Conservation (phyloP, 345 rosid genomes). For the Populus tremula region DNA sequence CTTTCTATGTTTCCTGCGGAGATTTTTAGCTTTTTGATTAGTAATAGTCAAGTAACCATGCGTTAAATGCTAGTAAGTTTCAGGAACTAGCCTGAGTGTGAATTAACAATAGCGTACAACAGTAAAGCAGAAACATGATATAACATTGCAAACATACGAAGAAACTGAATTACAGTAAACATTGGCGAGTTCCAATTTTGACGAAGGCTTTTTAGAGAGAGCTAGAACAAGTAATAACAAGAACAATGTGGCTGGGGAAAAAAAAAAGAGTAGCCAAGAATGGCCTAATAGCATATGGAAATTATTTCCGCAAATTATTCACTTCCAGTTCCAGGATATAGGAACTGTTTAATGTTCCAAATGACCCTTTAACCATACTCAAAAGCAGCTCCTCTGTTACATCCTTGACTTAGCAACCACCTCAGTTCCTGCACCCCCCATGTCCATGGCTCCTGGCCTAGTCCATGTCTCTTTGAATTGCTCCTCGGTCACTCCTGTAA, state of each 20-base stretch:
- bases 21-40: too few species aligned
- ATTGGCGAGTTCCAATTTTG: background rate
- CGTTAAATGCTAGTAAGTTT: too few species aligned
- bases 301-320: slow-evolving; percentile 35
- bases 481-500: slow-evolving; percentile 88
- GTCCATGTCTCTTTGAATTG: slow-evolving; percentile 94
- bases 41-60: too few species aligned
- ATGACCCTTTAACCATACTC: background rate
- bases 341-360: slow-evolving; percentile 24
- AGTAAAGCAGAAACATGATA: background rate
- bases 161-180: background rate
- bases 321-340: slow-evolving; percentile 21
- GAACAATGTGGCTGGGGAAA: slow-evolving; percentile 3
- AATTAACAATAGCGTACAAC: background rate
- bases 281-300: slow-evolving; percentile 13
- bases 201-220: background rate
- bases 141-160: background rate
- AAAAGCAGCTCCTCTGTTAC: slow-evolving; percentile 32
- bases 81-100: background rate
- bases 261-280: background rate
- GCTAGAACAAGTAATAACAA: background rate
- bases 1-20: too few species aligned
- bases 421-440: slow-evolving; percentile 41
- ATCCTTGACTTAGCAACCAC: slow-evolving; percentile 80
- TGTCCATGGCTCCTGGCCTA: slow-evolving; percentile 49